Base-by-base conservation (phyloP, 306 rosid genomes). In the Pachyrhizus erosus region DNA sequence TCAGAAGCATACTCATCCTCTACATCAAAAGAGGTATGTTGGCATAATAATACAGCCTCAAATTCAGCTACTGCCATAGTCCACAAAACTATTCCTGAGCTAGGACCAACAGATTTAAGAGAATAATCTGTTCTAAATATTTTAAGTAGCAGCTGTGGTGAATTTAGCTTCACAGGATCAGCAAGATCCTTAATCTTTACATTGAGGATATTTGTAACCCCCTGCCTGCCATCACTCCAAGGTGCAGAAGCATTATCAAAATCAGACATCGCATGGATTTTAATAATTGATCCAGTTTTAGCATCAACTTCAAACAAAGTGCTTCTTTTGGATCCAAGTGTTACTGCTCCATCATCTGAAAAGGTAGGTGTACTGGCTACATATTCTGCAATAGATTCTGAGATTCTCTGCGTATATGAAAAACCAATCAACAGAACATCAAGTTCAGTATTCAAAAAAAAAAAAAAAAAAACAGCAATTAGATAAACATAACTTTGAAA, bases 41-140 rank as follows among this genome's bases (percentile, higher is more conserved):
- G 85, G 71, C 98, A 92, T 39, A 81, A 84, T 31, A 89, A 85
- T 60, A 90, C 82, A 60, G 94, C 97, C 80, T 82, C 86, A 42
- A 94, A 84, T 78, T 92, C 96, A 66, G 91, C 87, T 64, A 91
- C 77, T 9, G 85, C 80, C 94, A 89, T 78, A 79, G 81, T 91
- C 98, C 98, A 94, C n/a, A 88, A 76, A 60, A 88, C 85, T 69
- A 76, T 69, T 46, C 87, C 83, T 0, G 94, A 87, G 70, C 60
- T 78, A 2, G 93, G 89, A 58, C 73, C 70, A 80, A 79, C 82
- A 11, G 92, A 87, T 77, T 78, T 61, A 61, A 94, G 73, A 21
- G 78, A 64, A 92, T 91, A 94, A 83, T 94, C 97, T 23, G 90
- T 92, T 73, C 96, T 84, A 69, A 87, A 82, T 79, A 94, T 84